phyloP scores from a whole-genome alignment of 2,329 filamentous ascomycete species.

The Colletotrichum eleusines region DNA sequence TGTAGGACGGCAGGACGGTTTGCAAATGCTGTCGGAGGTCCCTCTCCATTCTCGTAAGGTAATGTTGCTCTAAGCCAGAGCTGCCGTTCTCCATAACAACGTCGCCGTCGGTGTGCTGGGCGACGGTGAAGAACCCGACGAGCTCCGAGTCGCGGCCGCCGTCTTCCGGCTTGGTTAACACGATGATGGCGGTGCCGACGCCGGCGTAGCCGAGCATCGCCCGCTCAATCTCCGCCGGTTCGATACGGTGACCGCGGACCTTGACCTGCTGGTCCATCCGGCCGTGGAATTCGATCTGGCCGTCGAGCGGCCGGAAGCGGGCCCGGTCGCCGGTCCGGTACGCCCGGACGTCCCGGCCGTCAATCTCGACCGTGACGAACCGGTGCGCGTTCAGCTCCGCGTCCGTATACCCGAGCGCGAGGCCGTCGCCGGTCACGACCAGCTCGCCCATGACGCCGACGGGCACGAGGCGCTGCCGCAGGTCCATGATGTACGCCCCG shows the following conservation, averaged over 20 bases:
- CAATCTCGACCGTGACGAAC: constrained; percentile 41
- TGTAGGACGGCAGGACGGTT: constrained; percentile 42
- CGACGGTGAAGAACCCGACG: constrained; percentile 3
- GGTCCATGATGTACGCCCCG: constrained; percentile 45
- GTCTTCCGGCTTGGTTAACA: constrained; percentile 7
- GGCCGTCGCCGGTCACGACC: constrained; percentile 46
- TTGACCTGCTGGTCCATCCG: constrained; percentile 49
- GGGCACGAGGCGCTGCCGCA: constrained; percentile 43
- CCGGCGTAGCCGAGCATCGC: constrained; percentile 31
- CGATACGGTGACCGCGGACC: constrained; percentile 49
- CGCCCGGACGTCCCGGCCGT: constrained; percentile 31
- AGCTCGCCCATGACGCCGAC: constrained; percentile 47
- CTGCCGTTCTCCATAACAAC: too few relatives aligned
- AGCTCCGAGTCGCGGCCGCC: not conserved
- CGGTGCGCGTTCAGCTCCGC: constrained; percentile 23
- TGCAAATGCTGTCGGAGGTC: not conserved
- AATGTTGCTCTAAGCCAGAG: too few relatives aligned
- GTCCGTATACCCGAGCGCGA: constrained; percentile 45
- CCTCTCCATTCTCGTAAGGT: not conserved
- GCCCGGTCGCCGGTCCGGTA: constrained; percentile 48
- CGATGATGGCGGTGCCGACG: constrained; percentile 43
- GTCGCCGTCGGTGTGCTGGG: not conserved
- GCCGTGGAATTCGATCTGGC: constrained; percentile 46
- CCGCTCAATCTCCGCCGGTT: constrained; percentile 47
- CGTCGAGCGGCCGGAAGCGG: constrained; percentile 34